Base-by-base conservation (phyloP, 2,329 filamentous ascomycete species). In the Cladosporium sp. region DNA sequence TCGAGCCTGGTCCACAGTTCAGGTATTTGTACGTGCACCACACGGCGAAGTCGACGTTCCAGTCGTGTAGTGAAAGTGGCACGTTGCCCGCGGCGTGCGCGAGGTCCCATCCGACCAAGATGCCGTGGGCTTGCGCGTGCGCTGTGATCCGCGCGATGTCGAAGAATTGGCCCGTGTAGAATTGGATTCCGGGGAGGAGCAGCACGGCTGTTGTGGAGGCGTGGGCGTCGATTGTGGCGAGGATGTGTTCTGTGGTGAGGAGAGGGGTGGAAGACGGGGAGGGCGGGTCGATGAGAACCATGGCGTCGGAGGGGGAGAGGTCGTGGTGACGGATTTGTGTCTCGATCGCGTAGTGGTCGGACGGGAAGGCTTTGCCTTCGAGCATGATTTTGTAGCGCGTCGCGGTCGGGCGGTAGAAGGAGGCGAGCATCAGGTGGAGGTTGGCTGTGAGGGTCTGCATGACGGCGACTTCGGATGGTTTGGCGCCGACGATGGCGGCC, bases 1-100 rank as follows among this genome's bases (percentile, higher is more conserved):
- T 95, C 11, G 84, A 79, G 3, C 90, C 90, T 0, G 90, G 88
- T 0, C 90, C 90, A n/a, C 84, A 83, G 65, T 95, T 95, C 68
- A 95, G 80, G 72, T 96, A 96, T 73, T 96, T 96, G 77, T 96
- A 96, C 13, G 85, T 91, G 69, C 90, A 96, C 90, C 90, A 96
- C 53, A 82, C 88, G 11, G 90, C 90, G 62, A 95, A 95, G 67
- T 96, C 90, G 22, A 95, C 89, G 58, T 87, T 79, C 90, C 90
- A 96, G 58, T 92, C 88, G 67, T 95, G 89, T 17, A 96, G 77
- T 50, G 76, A 72, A 15, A 96, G 72, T 43, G 86, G 82, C 3
- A 95, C 87, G 63, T 96, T 96, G 22, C 90, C 90, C 17, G 82
- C 87, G 0, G 89, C 88, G 66, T 95, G 89, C 0, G 90, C 90